These are phyloP conservation scores for Linanthus parryae DNA, from an alignment of 148 eudicot genomes.

Conservation along the genomic window DNA sequence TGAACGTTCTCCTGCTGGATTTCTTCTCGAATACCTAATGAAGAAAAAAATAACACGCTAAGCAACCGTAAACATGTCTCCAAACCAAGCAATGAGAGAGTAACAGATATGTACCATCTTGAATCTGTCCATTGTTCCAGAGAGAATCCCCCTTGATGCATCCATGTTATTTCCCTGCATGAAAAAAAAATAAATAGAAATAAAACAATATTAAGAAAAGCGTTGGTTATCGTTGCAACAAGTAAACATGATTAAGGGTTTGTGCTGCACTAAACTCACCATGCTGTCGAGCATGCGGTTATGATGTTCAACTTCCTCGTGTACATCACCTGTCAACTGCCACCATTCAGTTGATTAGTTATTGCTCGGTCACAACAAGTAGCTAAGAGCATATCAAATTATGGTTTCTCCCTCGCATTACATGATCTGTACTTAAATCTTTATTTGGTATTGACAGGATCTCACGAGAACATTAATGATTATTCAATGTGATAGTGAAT, in stretches of 20 bases:
- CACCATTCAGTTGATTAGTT: no score
- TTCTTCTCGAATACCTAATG: conserved; percentile 79
- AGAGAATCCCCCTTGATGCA: conserved; percentile 73
- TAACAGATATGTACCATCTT: conserved; percentile 53
- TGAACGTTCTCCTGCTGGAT: conserved; percentile 82
- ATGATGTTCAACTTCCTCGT: conserved; percentile 90
- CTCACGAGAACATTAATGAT: no score
- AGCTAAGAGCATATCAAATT: no score
- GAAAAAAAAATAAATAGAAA: neutral
- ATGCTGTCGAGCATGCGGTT: conserved; percentile 85
- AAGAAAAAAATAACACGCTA: neutral
- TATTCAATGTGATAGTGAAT: no score
- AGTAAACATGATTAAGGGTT: neutral
- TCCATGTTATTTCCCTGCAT: conserved; percentile 92
- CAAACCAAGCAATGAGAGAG: neutral
- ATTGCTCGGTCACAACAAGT: no score
- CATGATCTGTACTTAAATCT: no score
- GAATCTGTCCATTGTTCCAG: conserved; percentile 93
- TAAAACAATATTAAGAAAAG: neutral
- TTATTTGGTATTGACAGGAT: no score
- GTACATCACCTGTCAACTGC: conserved; percentile 89
- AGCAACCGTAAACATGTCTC: neutral
- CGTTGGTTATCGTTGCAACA: no score
- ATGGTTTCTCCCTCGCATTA: no score
- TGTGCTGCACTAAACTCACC: conserved; percentile 44